These are phyloP conservation scores for Xylaria sp. DNA, from an alignment of 2,329 filamentous ascomycete species.

Conservation along the genomic window DNA sequence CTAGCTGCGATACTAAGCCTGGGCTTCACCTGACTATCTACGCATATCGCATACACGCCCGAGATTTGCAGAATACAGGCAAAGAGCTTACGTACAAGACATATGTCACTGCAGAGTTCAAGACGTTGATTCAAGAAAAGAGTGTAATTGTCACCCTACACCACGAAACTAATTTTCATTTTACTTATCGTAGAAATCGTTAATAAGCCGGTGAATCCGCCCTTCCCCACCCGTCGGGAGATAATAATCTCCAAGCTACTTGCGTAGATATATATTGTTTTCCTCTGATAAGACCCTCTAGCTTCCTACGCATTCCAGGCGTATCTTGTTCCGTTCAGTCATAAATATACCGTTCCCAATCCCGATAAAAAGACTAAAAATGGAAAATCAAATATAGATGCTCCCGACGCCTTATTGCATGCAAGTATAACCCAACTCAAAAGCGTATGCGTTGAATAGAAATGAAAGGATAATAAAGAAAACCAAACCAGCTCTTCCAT, in stretches of 20 bases:
- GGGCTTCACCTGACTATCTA: background rate
- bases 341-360: background rate
- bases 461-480: slow-evolving; percentile 6
- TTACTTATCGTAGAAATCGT: background rate
- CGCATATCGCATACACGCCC: background rate
- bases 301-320: background rate
- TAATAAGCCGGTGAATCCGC: background rate
- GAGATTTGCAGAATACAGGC: no score
- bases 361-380: background rate
- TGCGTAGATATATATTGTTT: slow-evolving; percentile 3
- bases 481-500: background rate
- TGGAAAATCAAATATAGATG: background rate
- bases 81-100: no score
- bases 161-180: background rate
- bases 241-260: background rate
- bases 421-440: background rate
- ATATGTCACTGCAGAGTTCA: no score
- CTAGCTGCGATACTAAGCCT: background rate
- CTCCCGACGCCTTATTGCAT: background rate
- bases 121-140: no score
- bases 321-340: background rate
- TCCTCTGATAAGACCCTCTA: slow-evolving; percentile 1
- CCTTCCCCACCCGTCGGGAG: background rate
- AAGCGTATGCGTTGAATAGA: background rate
- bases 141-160: background rate